Evolutionary conservation across 768 basidiomycete genomes (phyloP), one percentile per base, ranked within the genome.

Genomic region (Boletus rex-veris): DNA sequence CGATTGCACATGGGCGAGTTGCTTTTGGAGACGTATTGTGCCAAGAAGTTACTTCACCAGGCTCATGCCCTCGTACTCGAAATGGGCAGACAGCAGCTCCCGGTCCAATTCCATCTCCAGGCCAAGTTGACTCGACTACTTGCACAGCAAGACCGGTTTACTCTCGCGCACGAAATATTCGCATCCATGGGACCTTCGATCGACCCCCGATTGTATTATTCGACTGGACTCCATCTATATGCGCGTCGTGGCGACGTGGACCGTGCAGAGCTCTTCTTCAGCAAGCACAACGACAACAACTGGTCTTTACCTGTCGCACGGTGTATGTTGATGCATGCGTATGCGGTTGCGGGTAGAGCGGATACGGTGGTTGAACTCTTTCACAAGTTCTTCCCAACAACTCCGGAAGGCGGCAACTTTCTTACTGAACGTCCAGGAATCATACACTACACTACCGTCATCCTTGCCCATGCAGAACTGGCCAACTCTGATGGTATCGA

Each of bases 391-490:
- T 90, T 83, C 59, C 80, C 81, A 3, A 52, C 53, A 2, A 62
- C 63, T n/a, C 36, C 60, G 0, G 53, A 66, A 21, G 74, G 74
- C 12, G 41, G 7, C 7, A 28, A 60, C 18, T 57, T 58, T 42
- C 64, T 67, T 24, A 59, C 48, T 2, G 71, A 71, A 35, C 63
- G 65, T 5, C 85, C 85, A 26, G 69, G 67, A 30, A 60, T 79
- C 15, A 47, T 70, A 40, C 83, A 87, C 57, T 90, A 80, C 62
- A 76, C 79, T 15, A 72, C 77, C 38, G 71, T 88, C 60, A 72
- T 90, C 16, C 74, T 76, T 54, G 84, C 83, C 8, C 74, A 81
- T 55, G 75, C 80, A 4, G 72, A 73, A 56, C 63, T 66, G 8
- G 76, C 77, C 8, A 75, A 85, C 57, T 64, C 74, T 39, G 65